Percentiles rank a stretch among this genome's conserved stretches.
Evolutionary conservation across 768 basidiomycete species (phyloP).

Genomic region (Clavaria fumosa): DNA sequence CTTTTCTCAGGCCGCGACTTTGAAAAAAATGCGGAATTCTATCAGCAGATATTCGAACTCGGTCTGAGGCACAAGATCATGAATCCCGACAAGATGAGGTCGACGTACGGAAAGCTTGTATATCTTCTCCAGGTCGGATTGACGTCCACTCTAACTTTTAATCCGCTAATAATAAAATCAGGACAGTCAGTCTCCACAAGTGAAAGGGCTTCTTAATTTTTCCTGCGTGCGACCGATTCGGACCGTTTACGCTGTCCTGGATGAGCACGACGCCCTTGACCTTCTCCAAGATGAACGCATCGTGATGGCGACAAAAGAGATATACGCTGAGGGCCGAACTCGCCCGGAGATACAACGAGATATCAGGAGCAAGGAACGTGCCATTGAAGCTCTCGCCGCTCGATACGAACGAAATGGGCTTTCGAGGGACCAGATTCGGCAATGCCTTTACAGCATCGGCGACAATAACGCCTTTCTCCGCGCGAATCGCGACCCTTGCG

Average conservation of each 20-base stretch:
- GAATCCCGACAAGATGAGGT: constrained; percentile 87
- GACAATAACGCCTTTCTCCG: constrained; percentile 84
- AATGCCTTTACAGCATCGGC: constrained; percentile 78
- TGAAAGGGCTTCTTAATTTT: constrained; percentile 66
- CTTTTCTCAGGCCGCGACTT: constrained; percentile 75
- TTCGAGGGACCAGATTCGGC: constrained; percentile 49
- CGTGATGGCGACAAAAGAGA: constrained; percentile 67
- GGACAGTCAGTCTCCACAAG: constrained; percentile 79
- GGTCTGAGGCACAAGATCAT: constrained; percentile 80
- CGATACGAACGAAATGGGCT: constrained; percentile 46
- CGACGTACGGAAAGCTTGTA: constrained; percentile 76
- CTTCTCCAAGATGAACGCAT: constrained; percentile 67
- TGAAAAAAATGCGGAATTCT: constrained; percentile 64
- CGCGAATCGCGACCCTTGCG: constrained; percentile 78
- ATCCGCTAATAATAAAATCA: constrained; percentile 16
- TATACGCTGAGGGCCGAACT: constrained; percentile 54
- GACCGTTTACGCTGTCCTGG: constrained; percentile 55
- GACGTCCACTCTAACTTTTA: background rate
- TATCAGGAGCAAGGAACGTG: constrained; percentile 72
- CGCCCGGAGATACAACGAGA: constrained; percentile 73
- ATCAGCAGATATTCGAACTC: constrained; percentile 66
- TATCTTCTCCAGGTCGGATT: constrained; percentile 60
- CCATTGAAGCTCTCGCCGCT: constrained; percentile 58
- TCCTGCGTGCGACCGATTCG: constrained; percentile 65
- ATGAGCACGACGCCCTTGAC: constrained; percentile 45